Conservation (phyloP, 2,329 filamentous ascomycete genomes). For the Alternaria gaisen region DNA sequence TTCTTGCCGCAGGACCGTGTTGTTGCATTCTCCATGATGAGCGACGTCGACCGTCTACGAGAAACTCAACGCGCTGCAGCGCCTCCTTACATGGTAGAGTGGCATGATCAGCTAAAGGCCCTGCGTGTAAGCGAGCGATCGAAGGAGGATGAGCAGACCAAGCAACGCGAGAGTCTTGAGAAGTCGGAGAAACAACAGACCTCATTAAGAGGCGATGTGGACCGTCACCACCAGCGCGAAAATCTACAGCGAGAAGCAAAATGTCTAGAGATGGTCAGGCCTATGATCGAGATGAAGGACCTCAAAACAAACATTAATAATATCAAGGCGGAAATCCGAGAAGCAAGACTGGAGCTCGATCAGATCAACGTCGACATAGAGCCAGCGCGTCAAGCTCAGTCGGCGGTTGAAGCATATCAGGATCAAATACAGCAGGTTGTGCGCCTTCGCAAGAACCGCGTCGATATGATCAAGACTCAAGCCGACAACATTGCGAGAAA, state of each 20-base stretch:
- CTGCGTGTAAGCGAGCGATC: slow-evolving; percentile 75
- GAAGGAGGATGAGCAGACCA: slow-evolving; percentile 65
- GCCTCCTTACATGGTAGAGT: slow-evolving; percentile 78
- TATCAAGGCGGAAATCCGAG: slow-evolving; percentile 65
- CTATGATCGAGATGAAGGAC: slow-evolving; percentile 71
- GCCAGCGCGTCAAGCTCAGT: slow-evolving; percentile 75
- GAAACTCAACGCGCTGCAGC: slow-evolving; percentile 92
- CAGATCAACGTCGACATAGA: slow-evolving; percentile 68
- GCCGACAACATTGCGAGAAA: slow-evolving; percentile 56
- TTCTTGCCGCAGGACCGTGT: slow-evolving; percentile 97
- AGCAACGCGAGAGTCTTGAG: slow-evolving; percentile 69
- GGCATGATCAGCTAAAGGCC: slow-evolving; percentile 77
- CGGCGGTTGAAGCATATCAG: slow-evolving; percentile 74
- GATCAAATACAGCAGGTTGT: slow-evolving; percentile 65
- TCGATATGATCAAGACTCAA: slow-evolving; percentile 64
- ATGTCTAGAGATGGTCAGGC: slow-evolving; percentile 70
- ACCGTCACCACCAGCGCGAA: slow-evolving; percentile 79
- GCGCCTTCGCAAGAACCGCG: slow-evolving; percentile 61
- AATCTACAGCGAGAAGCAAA: slow-evolving; percentile 69
- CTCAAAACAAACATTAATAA: slow-evolving; percentile 59
- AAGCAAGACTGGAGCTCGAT: slow-evolving; percentile 65
- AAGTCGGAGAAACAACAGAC: slow-evolving; percentile 77
- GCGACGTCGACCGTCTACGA: slow-evolving; percentile 79
- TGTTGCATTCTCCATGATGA: slow-evolving; percentile 87
- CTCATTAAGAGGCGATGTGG: slow-evolving; percentile 80